Conservation (phyloP, 441 rosid genomes). For the Metrosideros polymorpha region DNA sequence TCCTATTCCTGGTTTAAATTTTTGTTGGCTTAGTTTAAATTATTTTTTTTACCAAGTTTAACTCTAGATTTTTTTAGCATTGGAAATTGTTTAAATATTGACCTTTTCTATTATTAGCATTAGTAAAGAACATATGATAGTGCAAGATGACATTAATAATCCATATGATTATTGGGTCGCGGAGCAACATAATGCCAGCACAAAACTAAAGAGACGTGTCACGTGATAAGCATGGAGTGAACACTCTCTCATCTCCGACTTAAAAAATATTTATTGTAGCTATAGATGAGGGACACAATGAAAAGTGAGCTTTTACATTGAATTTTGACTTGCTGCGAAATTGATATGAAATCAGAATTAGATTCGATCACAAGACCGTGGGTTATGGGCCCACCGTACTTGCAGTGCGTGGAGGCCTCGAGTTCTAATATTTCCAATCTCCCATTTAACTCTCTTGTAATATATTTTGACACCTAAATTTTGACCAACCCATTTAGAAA, state of each 20-base stretch:
- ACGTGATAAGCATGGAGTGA: not conserved
- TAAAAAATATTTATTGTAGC: not conserved
- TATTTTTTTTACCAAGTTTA: not conserved
- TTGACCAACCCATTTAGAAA: too few species aligned
- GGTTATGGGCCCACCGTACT: too few species aligned
- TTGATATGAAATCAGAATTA: not conserved
- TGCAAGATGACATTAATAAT: not conserved
- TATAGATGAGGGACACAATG: not conserved
- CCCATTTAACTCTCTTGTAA: not conserved
- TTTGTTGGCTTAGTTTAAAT: not conserved
- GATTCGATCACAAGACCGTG: not conserved
- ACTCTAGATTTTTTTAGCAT: not conserved
- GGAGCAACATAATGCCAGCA: not conserved
- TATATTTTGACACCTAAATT: not conserved
- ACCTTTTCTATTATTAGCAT: not conserved
- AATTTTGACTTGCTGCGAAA: not conserved
- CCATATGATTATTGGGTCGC: not conserved
- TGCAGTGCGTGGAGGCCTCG: too few species aligned
- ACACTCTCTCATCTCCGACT: not conserved
- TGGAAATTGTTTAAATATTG: not conserved
- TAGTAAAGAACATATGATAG: not conserved
- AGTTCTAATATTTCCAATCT: too few species aligned
- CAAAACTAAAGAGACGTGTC: not conserved
- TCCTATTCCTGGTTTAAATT: not conserved
- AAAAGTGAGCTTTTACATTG: not conserved